Percentiles rank a stretch among this genome's conserved stretches.
These are phyloP conservation scores for Jackrogersella minutella DNA, from an alignment of 495 filamentous ascomycete species.

Conservation along the genomic window DNA sequence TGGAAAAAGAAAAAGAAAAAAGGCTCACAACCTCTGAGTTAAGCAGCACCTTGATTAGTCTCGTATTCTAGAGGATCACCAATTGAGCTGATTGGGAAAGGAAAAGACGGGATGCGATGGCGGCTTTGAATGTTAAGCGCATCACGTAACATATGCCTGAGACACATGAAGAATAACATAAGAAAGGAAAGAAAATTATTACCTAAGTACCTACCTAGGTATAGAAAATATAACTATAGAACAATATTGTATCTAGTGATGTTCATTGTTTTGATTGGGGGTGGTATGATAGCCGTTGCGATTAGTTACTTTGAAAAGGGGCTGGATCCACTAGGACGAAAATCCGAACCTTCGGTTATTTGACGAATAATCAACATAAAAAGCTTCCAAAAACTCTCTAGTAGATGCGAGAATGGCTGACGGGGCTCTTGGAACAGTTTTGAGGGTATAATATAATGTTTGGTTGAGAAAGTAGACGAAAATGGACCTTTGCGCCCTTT, in stretches of 20 bases:
- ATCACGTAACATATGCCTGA: too few species aligned
- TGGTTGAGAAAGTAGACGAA: neutral
- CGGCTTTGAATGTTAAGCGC: too few species aligned
- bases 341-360: neutral
- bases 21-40: too few species aligned
- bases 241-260: neutral
- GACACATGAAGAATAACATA: neutral
- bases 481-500: neutral
- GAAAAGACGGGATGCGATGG: too few species aligned
- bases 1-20: too few species aligned
- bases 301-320: neutral
- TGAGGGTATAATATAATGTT: neutral
- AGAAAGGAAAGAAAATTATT: neutral
- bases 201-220: neutral
- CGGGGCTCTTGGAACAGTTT: neutral
- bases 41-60: too few species aligned
- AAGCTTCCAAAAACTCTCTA: neutral
- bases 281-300: neutral
- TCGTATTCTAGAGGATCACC: too few species aligned
- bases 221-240: neutral
- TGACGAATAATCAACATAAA: neutral
- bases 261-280: neutral
- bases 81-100: too few species aligned
- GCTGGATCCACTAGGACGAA: neutral
- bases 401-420: neutral